Evolutionary conservation across 1,284 basidiomycete genomes (phyloP).

Genomic region (Sporisorium scitamineum): DNA sequence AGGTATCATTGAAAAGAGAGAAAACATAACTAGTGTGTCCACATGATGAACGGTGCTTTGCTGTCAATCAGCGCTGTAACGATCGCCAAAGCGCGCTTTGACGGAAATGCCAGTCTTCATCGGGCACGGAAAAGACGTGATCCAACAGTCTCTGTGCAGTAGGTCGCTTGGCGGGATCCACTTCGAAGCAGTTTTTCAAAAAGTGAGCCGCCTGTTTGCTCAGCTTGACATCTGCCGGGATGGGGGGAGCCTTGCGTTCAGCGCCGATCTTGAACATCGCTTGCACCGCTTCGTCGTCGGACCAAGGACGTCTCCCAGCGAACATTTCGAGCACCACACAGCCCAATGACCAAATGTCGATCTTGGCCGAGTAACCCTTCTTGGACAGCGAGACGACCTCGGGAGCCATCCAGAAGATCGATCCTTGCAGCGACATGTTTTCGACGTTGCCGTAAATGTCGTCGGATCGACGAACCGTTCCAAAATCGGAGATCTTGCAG

Average conservation of each 20-base stretch:
- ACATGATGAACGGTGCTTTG: no score
- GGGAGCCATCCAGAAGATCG: conserved; percentile 99
- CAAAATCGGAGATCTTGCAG: conserved; percentile 99
- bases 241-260: conserved; percentile 84
- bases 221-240: conserved; percentile 84
- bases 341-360: conserved; percentile 98
- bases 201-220: conserved; percentile 86
- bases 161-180: conserved; percentile 87
- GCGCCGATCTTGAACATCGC: conserved; percentile 94
- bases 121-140: conserved; percentile 79
- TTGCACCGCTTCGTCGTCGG: conserved; percentile 85
- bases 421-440: conserved; percentile 87
- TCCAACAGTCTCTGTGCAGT: conserved; percentile 83
- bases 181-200: conserved; percentile 87
- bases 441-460: conserved; percentile 85
- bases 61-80: conserved; percentile 27
- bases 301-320: conserved; percentile 93
- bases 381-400: conserved; percentile 89
- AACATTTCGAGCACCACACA: conserved; percentile 99
- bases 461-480: conserved; percentile 69
- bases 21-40: no score
- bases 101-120: conserved; percentile 59
- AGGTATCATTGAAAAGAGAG: no score
- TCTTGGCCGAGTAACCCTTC: conserved; percentile 88
- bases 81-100: conserved; percentile 53